These are phyloP conservation scores for Phialocephala subalpina DNA, from an alignment of 2,329 filamentous ascomycete genomes.

Conservation along the genomic window DNA sequence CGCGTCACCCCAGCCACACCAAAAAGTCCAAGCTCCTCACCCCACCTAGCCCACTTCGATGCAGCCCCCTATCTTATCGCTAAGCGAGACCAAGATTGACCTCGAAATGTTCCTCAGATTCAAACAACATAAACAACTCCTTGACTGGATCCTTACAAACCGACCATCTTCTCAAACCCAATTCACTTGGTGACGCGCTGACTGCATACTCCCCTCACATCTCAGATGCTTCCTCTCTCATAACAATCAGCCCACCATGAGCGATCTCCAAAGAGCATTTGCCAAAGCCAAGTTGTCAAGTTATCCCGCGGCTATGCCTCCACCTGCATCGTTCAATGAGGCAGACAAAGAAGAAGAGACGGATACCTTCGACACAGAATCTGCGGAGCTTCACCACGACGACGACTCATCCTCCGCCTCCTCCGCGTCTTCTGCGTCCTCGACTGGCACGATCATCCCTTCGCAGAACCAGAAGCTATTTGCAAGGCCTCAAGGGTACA, in stretches of 20 bases:
- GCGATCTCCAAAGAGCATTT: conserved; percentile 81
- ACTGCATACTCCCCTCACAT: not conserved
- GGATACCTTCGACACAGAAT: conserved; percentile 48
- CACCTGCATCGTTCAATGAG: conserved; percentile 60
- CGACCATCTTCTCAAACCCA: not conserved
- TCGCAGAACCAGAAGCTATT: conserved; percentile 77
- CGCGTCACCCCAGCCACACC: not conserved
- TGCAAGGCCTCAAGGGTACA: conserved; percentile 73
- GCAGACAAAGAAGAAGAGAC: conserved; percentile 55
- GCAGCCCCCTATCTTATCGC: not conserved
- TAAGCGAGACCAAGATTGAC: not conserved
- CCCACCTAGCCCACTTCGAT: not conserved
- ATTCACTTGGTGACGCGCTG: not conserved
- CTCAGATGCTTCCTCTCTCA: not conserved
- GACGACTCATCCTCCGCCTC: conserved; percentile 77
- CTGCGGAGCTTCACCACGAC: conserved; percentile 49
- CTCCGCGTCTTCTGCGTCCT: conserved; percentile 86
- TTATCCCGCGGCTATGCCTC: conserved; percentile 54
- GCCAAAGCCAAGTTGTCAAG: conserved; percentile 76
- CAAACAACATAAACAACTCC: not conserved
- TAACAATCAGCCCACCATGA: conserved; percentile 63
- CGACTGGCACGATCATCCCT: conserved; percentile 89
- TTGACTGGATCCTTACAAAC: not conserved
- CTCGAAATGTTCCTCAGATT: not conserved
- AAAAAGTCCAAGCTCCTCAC: conserved; percentile 2